Evolutionary conservation across 1,284 basidiomycete species (phyloP), one percentile per base, ranked within the genome.

Genomic region (Paramarasmius palmivorus): DNA sequence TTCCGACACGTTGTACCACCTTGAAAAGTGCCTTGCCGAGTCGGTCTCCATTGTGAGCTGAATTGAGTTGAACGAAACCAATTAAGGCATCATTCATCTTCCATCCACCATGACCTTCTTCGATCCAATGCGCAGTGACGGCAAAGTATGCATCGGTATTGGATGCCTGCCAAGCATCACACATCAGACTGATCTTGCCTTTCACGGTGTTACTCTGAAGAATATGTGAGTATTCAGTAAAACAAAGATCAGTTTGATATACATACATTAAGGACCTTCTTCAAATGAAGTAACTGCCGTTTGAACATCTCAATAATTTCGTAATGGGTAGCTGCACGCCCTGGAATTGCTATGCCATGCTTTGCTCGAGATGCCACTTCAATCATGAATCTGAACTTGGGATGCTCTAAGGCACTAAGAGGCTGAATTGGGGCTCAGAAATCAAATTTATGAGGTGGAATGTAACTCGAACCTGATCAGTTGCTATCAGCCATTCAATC

Each of bases 401-500:
- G 61, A 53, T 67, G 65, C 6, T 64, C 58, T 8, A 66, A 22
- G 15, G 66, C 65, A 26, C 38, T 38, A 17, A 68, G 55, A 14
- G 63, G 66, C 67, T 69, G 49, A 36, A 38, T 19, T 17, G 17
- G n/a, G 34, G 4, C 3, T 44, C 15, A 12, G 42, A 35, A 39
- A 23, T 35, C 14, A 23, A 14, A 41, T 49, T 36, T 15, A 15
- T 10, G 34, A 23, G 25, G 37, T 20, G 9, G 29, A 39, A 26
- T 25, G n/a, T n/a, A n/a, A n/a, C n/a, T n/a, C n/a, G n/a, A 49
- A 69, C 68, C 61, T 70, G 70, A 54, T 73, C 63, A 0, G 67
- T 73, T 0, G 60, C 61, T 23, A 72, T 58, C 8, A 74, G 53
- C 73, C 73, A 74, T 44, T 71, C 61, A 40, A 70, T 57, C 1